Percentiles rank a stretch among this genome's conserved stretches.
phyloP scores from a whole-genome alignment of 2,329 filamentous ascomycete species.

The Aspergillus amoenus region DNA sequence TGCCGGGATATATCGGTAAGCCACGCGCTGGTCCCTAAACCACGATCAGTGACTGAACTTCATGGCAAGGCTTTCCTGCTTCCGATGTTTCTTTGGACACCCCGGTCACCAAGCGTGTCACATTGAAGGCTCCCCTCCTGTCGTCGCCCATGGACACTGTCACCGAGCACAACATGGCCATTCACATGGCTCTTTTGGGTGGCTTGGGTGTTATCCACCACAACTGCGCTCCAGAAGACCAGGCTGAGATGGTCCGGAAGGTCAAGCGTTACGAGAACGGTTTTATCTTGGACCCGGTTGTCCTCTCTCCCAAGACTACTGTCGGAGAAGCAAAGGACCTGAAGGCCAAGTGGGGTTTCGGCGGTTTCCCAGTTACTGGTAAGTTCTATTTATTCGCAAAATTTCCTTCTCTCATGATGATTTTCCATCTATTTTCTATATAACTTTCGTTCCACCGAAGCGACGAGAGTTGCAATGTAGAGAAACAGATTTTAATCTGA shows the following conservation, averaged over 20 bases:
- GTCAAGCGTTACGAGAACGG: conserved; percentile 99
- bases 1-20: conserved; percentile 91
- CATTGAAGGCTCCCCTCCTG: conserved; percentile 92
- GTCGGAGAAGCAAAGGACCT: conserved; percentile 87
- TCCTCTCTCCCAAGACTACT: conserved; percentile 82
- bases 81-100: conserved; percentile 85
- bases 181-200: conserved; percentile 68
- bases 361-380: conserved; percentile 98
- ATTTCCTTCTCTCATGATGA: conserved; percentile 65
- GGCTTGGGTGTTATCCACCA: conserved; percentile 86
- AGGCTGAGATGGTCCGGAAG: conserved; percentile 98
- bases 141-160: conserved; percentile 99
- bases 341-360: conserved; percentile 98
- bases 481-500: conserved; percentile 59
- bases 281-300: conserved; percentile 94
- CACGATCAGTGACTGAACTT: conserved; percentile 22
- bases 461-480: conserved; percentile 83
- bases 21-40: conserved; percentile 8
- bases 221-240: conserved; percentile 96
- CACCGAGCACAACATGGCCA: conserved; percentile 99
- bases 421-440: conserved; percentile 61
- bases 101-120: conserved; percentile 90
- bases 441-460: conserved; percentile 99
- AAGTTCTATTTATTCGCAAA: conserved; percentile 47
- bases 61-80: conserved; percentile 73